Percentiles rank a stretch among this genome's conserved stretches.
phyloP scores from a whole-genome alignment of 2,329 filamentous ascomycete genomes.

The Cercospora sp. region DNA sequence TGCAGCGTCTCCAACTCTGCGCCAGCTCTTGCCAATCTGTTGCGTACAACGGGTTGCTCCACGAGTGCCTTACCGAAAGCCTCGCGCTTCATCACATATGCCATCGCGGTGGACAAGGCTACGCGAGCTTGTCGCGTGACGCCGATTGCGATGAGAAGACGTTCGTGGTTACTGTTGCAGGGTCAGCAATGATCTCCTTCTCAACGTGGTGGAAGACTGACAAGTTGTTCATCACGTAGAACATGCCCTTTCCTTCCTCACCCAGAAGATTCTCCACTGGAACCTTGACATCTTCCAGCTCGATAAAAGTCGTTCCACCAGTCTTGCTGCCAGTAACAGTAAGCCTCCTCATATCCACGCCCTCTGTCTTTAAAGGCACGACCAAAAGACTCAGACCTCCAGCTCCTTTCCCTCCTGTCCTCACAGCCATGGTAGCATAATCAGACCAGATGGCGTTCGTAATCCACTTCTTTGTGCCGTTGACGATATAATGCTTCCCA shows the following conservation, averaged over 20 bases:
- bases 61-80: constrained; percentile 67
- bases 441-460: constrained; percentile 71
- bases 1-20: constrained; percentile 67
- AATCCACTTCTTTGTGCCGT: constrained; percentile 77
- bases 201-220: neutral
- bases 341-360: constrained; percentile 66
- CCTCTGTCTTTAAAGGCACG: constrained; percentile 49
- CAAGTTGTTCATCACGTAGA: constrained; percentile 49
- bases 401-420: constrained; percentile 43
- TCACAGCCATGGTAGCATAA: constrained; percentile 66
- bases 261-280: constrained; percentile 69
- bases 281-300: constrained; percentile 71
- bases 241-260: constrained; percentile 69
- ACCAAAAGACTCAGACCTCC: constrained; percentile 43
- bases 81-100: constrained; percentile 64
- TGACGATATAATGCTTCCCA: constrained; percentile 68
- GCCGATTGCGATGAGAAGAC: constrained; percentile 65
- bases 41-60: constrained; percentile 70
- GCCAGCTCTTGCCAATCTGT: constrained; percentile 67
- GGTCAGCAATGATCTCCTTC: neutral
- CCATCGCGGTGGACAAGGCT: constrained; percentile 58
- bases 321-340: constrained; percentile 64
- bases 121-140: constrained; percentile 62
- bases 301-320: constrained; percentile 71
- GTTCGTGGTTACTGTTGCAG: constrained; percentile 39